Base-by-base conservation (phyloP, 2,329 filamentous ascomycete species). In the Aschersonia sp. region DNA sequence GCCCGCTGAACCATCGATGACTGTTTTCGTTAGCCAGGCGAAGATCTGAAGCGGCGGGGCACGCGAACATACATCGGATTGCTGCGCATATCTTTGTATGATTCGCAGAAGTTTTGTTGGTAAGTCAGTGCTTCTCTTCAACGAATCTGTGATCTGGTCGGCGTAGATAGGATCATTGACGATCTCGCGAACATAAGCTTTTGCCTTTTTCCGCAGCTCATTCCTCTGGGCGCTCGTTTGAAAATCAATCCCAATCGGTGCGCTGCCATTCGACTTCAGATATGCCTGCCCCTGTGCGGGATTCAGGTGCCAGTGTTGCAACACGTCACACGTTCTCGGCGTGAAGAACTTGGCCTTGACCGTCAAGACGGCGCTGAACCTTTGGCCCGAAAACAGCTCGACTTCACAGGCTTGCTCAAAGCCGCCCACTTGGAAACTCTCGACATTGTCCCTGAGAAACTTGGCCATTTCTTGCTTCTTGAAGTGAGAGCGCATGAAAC, bases 321-420 rank as follows among this genome's bases (percentile, higher is more conserved):
- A 54, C 22, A 73, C 68, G 6, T 75, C 72, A 30, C 58, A 52
- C 5, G 67, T 65, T 53, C 66, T 69, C 11, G 74, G 64, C 3
- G 68, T 70, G 57, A 77, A 78, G 57, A 76, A 72, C 49, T 68
- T 71, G 46, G 72, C 74, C 10, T 63, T 60, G 32, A 78, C 53
- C n/a, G 65, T 64, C 45, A 79, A 57, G 4, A 65, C 66, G 0
- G 67, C 62, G 9, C 57, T 55, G 52, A 78, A 74, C 1, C 58
- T 53, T 1, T 58, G 49, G 1, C 74, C 74, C 0, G 69, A 72
- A 41, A 69, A 72, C 9, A 79, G 61, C 57, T 71, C 66, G 11
- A 78, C 65, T 0, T 63, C 59, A 49, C 66, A 72, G 1, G 60
- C 54, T 50, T 63, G 57, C 50, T 69, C 65, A 10, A 57, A 52